Evolutionary conservation across 345 rosid species (phyloP).

Genomic region (Camelina laxa): DNA sequence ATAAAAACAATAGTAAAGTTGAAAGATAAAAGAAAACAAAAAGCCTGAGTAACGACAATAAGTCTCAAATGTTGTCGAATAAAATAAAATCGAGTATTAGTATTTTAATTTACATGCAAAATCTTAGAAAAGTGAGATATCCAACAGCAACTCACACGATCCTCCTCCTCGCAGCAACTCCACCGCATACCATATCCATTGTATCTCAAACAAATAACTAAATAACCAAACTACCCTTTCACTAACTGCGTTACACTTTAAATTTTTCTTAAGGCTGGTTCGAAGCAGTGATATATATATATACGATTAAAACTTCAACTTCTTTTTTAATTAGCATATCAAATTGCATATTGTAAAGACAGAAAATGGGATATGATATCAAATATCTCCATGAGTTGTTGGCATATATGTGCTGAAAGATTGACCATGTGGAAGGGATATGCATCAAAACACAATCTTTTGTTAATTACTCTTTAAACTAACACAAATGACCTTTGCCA

Average conservation of each 20-base stretch:
- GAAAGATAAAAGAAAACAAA: conserved; percentile 9
- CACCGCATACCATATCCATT: conserved; percentile 33
- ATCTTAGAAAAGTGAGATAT: conserved; percentile 33
- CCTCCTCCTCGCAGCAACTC: conserved; percentile 28
- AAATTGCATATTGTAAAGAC: not conserved
- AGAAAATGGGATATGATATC: not conserved
- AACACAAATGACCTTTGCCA: not conserved
- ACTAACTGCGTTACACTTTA: not conserved
- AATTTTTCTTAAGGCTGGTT: not conserved
- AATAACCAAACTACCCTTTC: not conserved
- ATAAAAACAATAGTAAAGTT: too few relatives aligned
- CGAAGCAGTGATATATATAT: not conserved
- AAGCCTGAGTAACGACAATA: not conserved
- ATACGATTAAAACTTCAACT: not conserved
- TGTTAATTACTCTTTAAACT: not conserved
- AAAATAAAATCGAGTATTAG: not conserved
- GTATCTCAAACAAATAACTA: not conserved
- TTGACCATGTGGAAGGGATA: conserved; percentile 28
- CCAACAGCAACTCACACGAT: conserved; percentile 30
- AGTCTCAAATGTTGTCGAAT: conserved; percentile 11
- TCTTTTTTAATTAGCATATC: not conserved
- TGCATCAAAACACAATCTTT: conserved; percentile 9
- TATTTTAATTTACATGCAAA: not conserved
- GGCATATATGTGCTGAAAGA: conserved; percentile 4
- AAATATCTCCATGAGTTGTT: conserved; percentile 21